A percentile compares a stretch with the other conserved stretches of the same genome.
Conservation (phyloP, 257 asterid genomes). For the Nicotiana paniculata region DNA sequence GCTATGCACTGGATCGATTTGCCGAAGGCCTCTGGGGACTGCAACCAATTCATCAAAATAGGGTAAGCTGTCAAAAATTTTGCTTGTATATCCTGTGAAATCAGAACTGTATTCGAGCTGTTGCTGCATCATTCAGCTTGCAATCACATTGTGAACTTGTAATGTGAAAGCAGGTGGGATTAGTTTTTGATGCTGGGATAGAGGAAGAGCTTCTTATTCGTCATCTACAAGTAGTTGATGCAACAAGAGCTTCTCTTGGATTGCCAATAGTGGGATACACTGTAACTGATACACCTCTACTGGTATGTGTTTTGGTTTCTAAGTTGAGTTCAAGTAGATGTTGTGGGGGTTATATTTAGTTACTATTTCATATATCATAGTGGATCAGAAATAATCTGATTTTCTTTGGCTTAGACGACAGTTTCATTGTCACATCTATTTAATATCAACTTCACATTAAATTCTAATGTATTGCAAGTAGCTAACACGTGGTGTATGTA, state of each 20-base stretch:
- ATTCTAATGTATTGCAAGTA: background rate
- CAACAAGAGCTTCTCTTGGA: slow-evolving; percentile 94
- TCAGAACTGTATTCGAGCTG: background rate
- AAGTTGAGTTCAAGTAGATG: background rate
- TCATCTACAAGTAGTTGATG: slow-evolving; percentile 88
- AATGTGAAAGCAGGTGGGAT: slow-evolving; percentile 53
- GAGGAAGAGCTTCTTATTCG: slow-evolving; percentile 78
- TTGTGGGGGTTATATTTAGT: too few relatives aligned
- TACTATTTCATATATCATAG: background rate
- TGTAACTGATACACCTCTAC: slow-evolving; percentile 73
- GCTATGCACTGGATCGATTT: slow-evolving; percentile 86
- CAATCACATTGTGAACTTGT: slow-evolving; percentile 12
- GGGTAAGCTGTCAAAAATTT: slow-evolving; percentile 30
- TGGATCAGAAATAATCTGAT: background rate
- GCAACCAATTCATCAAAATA: slow-evolving; percentile 84
- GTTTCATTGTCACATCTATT: background rate
- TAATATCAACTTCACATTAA: background rate
- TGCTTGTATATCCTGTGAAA: background rate
- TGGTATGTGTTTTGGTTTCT: slow-evolving; percentile 32
- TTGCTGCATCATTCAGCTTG: background rate
- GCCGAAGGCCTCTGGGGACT: slow-evolving; percentile 90
- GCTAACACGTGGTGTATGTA: background rate
- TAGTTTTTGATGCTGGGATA: slow-evolving; percentile 86
- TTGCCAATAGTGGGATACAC: slow-evolving; percentile 60
- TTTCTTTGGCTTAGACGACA: background rate